Evolutionary conservation across 2,329 filamentous ascomycete genomes (phyloP), one percentile per base, ranked within the genome.

Genomic region (Colletotrichum orbiculare): DNA sequence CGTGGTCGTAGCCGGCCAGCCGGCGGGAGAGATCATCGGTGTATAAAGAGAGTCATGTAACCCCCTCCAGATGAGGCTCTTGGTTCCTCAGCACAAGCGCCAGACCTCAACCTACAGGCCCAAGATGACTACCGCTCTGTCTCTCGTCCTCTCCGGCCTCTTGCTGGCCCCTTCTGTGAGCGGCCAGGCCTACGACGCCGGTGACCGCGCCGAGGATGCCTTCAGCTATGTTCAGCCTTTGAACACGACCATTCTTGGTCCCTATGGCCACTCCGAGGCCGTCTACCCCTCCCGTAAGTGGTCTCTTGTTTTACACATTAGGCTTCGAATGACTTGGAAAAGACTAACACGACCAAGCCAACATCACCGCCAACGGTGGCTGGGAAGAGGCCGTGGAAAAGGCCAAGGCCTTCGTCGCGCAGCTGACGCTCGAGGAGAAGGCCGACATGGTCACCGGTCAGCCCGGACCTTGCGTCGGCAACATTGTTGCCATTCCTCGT

Each of bases 71-170:
- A 37, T 48, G 42, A 33, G 12, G 4, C 41, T 57, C 25, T 38
- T 4, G 46, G 33, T 48, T 57, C 50, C 38, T 41, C 62, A 66
- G 58, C 53, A 62, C 58, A 62, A 56, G 63, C 63, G 58, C 53
- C 46, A 52, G 52, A 49, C 34, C 53, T 62, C 63, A 57, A 17
- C 50, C 53, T 42, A 56, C 48, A 49, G 58, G 52, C 42, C 62
- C 33, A 68, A 69, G 47, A 55, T 71, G 53, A 60, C 64, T 37
- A 66, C 71, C 43, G 61, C 68, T 50, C 59, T 83, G 93, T 54
- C 64, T 77, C 49, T 74, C 73, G 25, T 93, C 52, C 64, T 78
- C 39, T 74, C 75, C n/a, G 69, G 74, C 67, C 70, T 76, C n/a
- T 53, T 76, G 67, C 69, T 73, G 50, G 69, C 72, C 43, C 67